Evolutionary conservation across 1,284 basidiomycete genomes (phyloP).

Genomic region (Malassezia sympodialis): DNA sequence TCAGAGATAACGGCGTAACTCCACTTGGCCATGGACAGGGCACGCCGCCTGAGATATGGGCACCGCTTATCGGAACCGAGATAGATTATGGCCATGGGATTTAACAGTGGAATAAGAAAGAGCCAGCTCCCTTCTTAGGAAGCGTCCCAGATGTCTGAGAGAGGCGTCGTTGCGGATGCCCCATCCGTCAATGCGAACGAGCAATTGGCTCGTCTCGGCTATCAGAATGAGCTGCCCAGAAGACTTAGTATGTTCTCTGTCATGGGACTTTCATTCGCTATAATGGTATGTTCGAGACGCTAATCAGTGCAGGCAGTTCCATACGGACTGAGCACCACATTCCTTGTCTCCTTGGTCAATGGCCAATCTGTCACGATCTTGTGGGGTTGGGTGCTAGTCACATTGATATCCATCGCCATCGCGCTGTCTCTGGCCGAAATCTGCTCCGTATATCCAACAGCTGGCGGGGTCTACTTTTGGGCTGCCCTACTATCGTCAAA

Average conservation of each 20-base stretch:
- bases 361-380: constrained; percentile 50
- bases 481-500: constrained; percentile 50
- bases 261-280: background rate
- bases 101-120: background rate
- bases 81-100: background rate
- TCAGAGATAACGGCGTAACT: background rate
- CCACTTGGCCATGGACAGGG: background rate
- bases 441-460: constrained; percentile 51
- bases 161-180: background rate
- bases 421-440: constrained; percentile 51
- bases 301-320: constrained; percentile 39
- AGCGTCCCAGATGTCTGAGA: background rate
- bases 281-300: background rate
- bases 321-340: constrained; percentile 50
- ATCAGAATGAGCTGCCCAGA: background rate
- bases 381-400: constrained; percentile 51
- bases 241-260: background rate
- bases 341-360: constrained; percentile 50
- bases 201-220: background rate
- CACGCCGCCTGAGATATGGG: background rate
- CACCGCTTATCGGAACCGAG: background rate
- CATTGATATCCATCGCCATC: constrained; percentile 51
- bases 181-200: background rate
- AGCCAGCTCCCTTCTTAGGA: background rate
- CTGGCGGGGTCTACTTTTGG: constrained; percentile 53